Base-by-base conservation (phyloP, 306 rosid genomes). In the Hippophae rhamnoides region DNA sequence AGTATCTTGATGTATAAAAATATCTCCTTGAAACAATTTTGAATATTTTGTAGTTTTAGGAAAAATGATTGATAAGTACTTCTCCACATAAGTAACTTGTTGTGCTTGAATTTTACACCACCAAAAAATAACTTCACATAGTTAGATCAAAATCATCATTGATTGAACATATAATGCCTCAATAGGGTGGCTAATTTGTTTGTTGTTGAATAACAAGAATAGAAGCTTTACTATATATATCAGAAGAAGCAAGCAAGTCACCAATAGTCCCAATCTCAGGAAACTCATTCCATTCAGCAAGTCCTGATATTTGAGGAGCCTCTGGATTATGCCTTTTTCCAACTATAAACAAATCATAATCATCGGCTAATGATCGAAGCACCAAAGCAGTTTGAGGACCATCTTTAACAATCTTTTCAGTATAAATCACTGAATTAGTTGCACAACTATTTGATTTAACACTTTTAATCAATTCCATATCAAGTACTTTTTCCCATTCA, bases 171-270 rank as follows among this genome's bases (percentile, higher is more conserved):
- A 31, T 31, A 45, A 45, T 7, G 2, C 12, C 12, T 45, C 9
- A 45, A 10, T 45, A 8, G 8, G 48, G 4, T 10, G 48, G 27
- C 25, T 12, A 10, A 58, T 62, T 71, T 50, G 73, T 79, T 14
- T 76, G 93, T 12, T 79, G 87, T 53, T 81, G 90, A 46, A 84
- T 69, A 3, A 87, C 92, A 55, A 87, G 53, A 73, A 84, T 45
- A 2, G 83, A 84, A 44, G 90, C 80, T 50, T 6, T 59, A 10
- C 54, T 62, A 38, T 65, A 23, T 23, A 74, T 41, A 65, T 81
- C 89, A 0, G 79, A 64, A 1, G 95, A 77, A 13, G 89, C 72
- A n/a, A 87, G 89, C 77, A 81, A 62, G 63, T 87, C 95, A 44
- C 83, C 92, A 2, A 84, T 4, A 1, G 40, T 74, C 46, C 95